Evolutionary conservation across 2,329 filamentous ascomycete genomes (phyloP).

Genomic region (Tetracladium maxilliforme): DNA sequence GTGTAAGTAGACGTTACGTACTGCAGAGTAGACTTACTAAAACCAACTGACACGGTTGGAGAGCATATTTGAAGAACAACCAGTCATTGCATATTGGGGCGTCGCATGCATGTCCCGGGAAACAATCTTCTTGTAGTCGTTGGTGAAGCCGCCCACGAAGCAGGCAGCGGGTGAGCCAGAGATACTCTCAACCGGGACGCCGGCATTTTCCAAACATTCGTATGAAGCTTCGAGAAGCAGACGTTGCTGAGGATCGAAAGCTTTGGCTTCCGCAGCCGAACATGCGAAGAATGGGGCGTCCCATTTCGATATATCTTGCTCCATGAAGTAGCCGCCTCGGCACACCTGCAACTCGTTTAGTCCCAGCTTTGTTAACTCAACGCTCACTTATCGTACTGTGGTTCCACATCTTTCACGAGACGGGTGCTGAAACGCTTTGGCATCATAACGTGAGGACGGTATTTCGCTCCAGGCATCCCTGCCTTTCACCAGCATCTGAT

Average conservation of each 20-base stretch:
- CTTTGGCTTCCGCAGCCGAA: constrained; percentile 3
- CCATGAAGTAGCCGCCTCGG: no score
- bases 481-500: constrained; percentile 28
- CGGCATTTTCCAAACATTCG: constrained; percentile 5
- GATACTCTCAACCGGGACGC: constrained; percentile 1
- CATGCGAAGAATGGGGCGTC: constrained; percentile 1
- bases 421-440: constrained; percentile 37
- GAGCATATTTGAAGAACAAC: constrained; percentile 14
- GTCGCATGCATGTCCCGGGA: constrained; percentile 32
- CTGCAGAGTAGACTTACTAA: constrained; percentile 33
- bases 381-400: no score
- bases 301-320: no score
- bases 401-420: constrained; percentile 31
- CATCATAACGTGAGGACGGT: constrained; percentile 31
- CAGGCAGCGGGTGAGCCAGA: not conserved
- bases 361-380: no score
- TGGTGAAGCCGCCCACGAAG: constrained; percentile 1
- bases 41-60: constrained; percentile 3
- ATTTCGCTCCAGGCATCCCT: constrained; percentile 33
- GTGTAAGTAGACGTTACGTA: constrained; percentile 37
- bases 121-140: not conserved
- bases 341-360: no score
- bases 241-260: constrained; percentile 4
- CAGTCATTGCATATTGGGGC: constrained; percentile 35
- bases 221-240: constrained; percentile 3